Percentiles rank a stretch among this genome's conserved stretches.
Conservation (phyloP, 345 rosid genomes). For the Eucalyptus marginata region DNA sequence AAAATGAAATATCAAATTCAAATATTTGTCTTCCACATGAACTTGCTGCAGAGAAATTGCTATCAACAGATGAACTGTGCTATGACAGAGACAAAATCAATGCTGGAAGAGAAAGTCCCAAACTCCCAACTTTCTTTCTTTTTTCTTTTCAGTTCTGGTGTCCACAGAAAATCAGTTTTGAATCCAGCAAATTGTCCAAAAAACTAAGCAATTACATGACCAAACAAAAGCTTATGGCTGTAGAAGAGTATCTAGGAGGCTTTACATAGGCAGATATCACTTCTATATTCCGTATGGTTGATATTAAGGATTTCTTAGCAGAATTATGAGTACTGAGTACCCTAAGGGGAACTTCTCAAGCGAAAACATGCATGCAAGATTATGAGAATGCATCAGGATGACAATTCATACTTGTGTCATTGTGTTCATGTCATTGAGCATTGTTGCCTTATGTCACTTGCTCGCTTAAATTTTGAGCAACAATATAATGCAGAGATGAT, state of each 20-base stretch:
- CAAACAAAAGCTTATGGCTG: neutral
- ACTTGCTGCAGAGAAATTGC: neutral
- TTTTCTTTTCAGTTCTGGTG: neutral
- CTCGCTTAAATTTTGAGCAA: neutral
- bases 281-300: neutral
- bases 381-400: neutral
- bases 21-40: neutral
- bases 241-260: neutral
- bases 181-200: neutral
- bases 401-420: neutral
- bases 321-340: neutral
- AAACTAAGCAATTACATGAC: neutral
- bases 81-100: neutral
- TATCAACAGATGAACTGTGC: neutral
- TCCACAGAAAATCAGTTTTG: neutral
- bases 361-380: neutral
- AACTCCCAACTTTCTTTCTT: neutral
- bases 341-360: neutral
- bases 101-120: neutral
- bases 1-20: neutral
- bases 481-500: neutral
- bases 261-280: neutral
- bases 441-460: neutral
- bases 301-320: neutral
- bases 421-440: neutral